Percentiles rank a stretch among this genome's conserved stretches.
phyloP scores from a whole-genome alignment of 2,329 filamentous ascomycete genomes.

The Sarocladium oryzae region DNA sequence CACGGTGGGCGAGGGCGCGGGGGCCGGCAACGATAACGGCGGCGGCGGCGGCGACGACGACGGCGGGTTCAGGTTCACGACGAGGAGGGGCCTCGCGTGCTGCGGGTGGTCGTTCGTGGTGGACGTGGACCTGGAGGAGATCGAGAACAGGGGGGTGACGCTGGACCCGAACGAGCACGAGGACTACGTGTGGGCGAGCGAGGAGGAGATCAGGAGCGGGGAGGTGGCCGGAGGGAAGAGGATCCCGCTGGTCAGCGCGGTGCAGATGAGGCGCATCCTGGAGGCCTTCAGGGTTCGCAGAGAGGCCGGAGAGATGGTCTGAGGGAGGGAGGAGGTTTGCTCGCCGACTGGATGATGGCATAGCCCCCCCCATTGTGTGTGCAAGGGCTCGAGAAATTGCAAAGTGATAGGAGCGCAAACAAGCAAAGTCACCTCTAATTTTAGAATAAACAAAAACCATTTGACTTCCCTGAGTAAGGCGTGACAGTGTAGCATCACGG shows the following conservation, averaged over 20 bases:
- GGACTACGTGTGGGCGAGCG: constrained; percentile 31
- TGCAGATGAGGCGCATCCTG: constrained; percentile 21
- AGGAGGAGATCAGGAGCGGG: constrained; percentile 28
- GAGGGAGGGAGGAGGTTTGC: background rate
- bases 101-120: constrained; percentile 31
- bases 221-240: constrained; percentile 18
- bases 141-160: constrained; percentile 20
- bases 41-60: constrained; percentile 16
- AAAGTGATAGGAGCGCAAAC: no score
- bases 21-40: constrained; percentile 5
- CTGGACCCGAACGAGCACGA: constrained; percentile 36
- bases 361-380: no score
- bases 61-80: constrained; percentile 25
- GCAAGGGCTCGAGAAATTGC: no score
- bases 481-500: no score
- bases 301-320: constrained; percentile 10
- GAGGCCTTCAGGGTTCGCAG: constrained; percentile 24
- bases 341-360: no score
- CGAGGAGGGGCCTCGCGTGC: constrained; percentile 24
- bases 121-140: constrained; percentile 19
- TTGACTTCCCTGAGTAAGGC: no score
- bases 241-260: constrained; percentile 25
- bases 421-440: no score
- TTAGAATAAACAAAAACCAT: no score
- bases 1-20: background rate